phyloP scores from a whole-genome alignment of 345 rosid species.

The Raphanus sativus region DNA sequence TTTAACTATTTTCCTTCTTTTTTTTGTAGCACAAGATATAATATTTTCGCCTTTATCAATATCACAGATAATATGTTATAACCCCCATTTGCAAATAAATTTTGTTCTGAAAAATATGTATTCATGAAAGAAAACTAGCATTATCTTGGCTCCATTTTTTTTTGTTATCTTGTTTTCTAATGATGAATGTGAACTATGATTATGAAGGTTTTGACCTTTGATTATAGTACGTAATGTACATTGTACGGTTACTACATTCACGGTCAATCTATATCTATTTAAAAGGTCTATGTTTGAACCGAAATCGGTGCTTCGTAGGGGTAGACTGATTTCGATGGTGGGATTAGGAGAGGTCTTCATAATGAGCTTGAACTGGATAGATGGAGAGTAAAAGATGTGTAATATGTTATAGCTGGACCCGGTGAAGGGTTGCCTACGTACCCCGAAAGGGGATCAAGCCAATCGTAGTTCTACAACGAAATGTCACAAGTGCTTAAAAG shows the following conservation, averaged over 20 bases:
- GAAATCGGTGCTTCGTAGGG: no score
- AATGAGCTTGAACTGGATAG: no score
- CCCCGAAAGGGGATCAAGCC: no score
- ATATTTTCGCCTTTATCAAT: not conserved
- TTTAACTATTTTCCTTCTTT: constrained; percentile 7
- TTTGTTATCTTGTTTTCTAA: not conserved
- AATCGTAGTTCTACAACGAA: no score
- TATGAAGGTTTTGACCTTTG: constrained; percentile 1
- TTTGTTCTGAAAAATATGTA: not conserved
- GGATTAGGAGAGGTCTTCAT: no score
- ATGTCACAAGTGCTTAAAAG: no score
- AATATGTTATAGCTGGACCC: no score
- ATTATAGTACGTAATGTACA: not conserved
- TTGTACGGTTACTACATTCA: not conserved
- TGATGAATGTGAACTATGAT: not conserved
- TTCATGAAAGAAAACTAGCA: not conserved
- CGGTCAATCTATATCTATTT: not conserved
- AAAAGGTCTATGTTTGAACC: no score
- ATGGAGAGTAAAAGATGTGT: no score
- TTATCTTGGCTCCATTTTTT: not conserved
- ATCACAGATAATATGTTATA: not conserved
- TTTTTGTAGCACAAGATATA: not conserved
- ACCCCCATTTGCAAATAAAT: not conserved
- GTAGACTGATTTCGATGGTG: no score
- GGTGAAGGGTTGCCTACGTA: no score